Conservation (phyloP, 1,284 basidiomycete species). For the Amylostereum chailletii region DNA sequence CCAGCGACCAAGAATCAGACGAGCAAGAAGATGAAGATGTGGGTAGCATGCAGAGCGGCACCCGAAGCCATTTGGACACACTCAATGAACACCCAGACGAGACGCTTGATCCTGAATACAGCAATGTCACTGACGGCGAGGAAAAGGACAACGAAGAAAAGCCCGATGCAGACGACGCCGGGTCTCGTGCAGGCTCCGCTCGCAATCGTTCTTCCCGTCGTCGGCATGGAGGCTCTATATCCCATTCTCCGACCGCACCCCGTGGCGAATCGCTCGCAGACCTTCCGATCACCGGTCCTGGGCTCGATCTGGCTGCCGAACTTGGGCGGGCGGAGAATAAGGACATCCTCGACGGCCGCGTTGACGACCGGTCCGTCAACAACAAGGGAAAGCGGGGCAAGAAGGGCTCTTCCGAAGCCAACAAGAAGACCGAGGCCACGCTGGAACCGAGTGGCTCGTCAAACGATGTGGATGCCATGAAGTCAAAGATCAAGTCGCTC, state of each 20-base stretch:
- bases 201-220: slow-evolving; percentile 34
- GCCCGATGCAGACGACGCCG: slow-evolving; percentile 17
- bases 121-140: slow-evolving; percentile 21
- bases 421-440: slow-evolving; percentile 27
- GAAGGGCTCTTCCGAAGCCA: slow-evolving; percentile 33
- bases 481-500: slow-evolving; percentile 79
- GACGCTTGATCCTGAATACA: slow-evolving; percentile 32
- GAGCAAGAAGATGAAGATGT: slow-evolving; percentile 48
- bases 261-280: slow-evolving; percentile 72
- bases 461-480: slow-evolving; percentile 60
- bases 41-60: slow-evolving; percentile 35
- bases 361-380: slow-evolving; percentile 37
- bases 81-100: slow-evolving; percentile 31
- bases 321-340: slow-evolving; percentile 82
- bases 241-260: slow-evolving; percentile 32
- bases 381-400: slow-evolving; percentile 44
- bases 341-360: slow-evolving; percentile 53
- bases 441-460: slow-evolving; percentile 32
- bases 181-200: slow-evolving; percentile 14
- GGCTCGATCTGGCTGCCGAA: slow-evolving; percentile 84
- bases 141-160: slow-evolving; percentile 19
- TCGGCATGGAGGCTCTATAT: slow-evolving; percentile 43
- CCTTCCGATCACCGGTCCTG: slow-evolving; percentile 77
- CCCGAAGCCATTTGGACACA: slow-evolving; percentile 29
- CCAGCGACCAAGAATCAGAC: slow-evolving; percentile 39